phyloP scores from a whole-genome alignment of 345 rosid genomes.

The Salix viminalis region DNA sequence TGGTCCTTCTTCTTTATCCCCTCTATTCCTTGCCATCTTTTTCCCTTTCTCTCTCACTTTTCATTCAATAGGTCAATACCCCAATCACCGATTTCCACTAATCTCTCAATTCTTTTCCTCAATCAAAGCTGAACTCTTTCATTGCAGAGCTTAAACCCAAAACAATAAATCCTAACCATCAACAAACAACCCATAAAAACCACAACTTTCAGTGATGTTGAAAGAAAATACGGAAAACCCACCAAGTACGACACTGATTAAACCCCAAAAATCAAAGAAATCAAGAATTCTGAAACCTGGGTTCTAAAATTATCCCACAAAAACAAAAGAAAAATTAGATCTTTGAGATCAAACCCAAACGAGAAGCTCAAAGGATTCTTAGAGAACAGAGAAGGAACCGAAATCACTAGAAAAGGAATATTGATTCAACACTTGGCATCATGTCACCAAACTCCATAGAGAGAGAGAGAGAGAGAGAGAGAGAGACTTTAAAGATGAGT shows the following conservation, averaged over 20 bases:
- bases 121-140: background rate
- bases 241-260: background rate
- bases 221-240: background rate
- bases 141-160: background rate
- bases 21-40: conserved; percentile 45
- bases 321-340: background rate
- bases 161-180: background rate
- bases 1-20: conserved; percentile 36
- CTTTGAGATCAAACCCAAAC: background rate
- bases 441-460: too few species aligned
- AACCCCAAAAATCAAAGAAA: background rate
- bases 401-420: background rate
- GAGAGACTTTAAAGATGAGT: background rate
- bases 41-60: background rate
- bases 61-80: background rate
- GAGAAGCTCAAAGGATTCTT: background rate
- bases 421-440: too few species aligned
- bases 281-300: background rate
- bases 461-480: background rate
- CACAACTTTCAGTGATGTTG: background rate
- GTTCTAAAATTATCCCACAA: background rate
- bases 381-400: background rate
- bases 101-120: background rate
- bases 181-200: background rate
- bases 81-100: background rate